A percentile compares a stretch with the other conserved stretches of the same genome.
Evolutionary conservation across 2,329 filamentous ascomycete species (phyloP).

Genomic region (Ceratocystis huliohia): DNA sequence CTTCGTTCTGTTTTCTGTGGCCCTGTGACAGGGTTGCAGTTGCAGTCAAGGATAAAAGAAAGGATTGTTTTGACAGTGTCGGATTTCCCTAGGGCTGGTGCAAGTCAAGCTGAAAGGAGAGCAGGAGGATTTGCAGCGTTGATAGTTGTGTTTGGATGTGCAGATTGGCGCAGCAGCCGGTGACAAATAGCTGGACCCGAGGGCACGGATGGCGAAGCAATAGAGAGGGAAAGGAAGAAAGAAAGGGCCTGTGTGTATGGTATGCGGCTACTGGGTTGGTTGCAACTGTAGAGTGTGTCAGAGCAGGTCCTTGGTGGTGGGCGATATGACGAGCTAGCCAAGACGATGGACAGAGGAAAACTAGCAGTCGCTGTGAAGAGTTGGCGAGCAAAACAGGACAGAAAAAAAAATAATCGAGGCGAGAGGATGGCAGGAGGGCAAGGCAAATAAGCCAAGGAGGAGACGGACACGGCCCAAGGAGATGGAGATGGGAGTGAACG

Average conservation of each 20-base stretch:
- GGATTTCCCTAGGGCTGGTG: slow-evolving; percentile 3
- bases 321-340: neutral
- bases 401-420: neutral
- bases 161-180: slow-evolving; percentile 4
- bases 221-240: no score
- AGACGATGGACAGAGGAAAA: neutral
- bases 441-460: neutral
- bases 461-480: neutral
- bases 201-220: neutral
- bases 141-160: slow-evolving; percentile 6
- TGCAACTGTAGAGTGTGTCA: neutral
- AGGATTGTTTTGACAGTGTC: slow-evolving; percentile 10
- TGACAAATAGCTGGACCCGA: neutral
- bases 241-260: neutral
- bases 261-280: neutral
- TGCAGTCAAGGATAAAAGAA: slow-evolving; percentile 2
- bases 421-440: neutral
- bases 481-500: neutral
- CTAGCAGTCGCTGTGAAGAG: neutral
- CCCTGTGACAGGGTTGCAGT: slow-evolving; percentile 6
- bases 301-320: neutral
- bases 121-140: neutral
- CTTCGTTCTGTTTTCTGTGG: slow-evolving; percentile 3
- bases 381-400: neutral
- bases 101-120: slow-evolving; percentile 1